Base-by-base conservation (phyloP, 169 alveolate species). In the Theileria equi region DNA sequence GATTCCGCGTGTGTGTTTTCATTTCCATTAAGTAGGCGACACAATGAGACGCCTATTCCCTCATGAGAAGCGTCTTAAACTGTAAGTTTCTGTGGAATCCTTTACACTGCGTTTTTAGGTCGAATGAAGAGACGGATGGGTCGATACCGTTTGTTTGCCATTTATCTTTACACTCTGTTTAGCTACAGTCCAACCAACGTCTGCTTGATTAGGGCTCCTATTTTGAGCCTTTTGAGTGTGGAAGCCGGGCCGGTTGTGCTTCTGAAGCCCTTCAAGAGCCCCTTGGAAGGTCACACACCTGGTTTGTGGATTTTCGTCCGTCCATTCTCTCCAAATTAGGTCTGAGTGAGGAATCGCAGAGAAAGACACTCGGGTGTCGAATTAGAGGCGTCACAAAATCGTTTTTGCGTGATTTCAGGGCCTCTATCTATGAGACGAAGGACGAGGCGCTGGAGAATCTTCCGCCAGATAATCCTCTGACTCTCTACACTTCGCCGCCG, bases 211-310 rank as follows among this genome's bases (percentile, higher is more conserved):
- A 66, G 92, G 29, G 92, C 90, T 5, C 92, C 92, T 19, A 31
- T 87, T 32, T 74, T 87, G 72, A 83, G 85, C 19, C 60, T 87
- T 16, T 82, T 87, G 58, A 53, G 66, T 13, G 91, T 82, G 13
- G 92, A 87, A 11, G 86, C 72, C 13, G 92, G 92, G 49, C 81
- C 92, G 26, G 69, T 77, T 5, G 76, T 86, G 25, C 41, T 69
- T n/a, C 78, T 87, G 63, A 70, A 68, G 32, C 92, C 92, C 13
- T 87, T 87, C 78, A 83, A 83, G 38, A 83, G 91, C 48, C 92
- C 92, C 5, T 55, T 86, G 29, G 81, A 76, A 53, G 92, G 92
- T 0, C 92, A 86, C 31, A 47, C 44, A 34, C 92, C 92, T 57
- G 92, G 92, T 71, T 41, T 41, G 82, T 19, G n/a, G 5, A 1